A percentile compares a stretch with the other conserved stretches of the same genome.
These are phyloP conservation scores for Kodamaea hsintzibuensis DNA, from an alignment of 805 yeast species.

Conservation along the genomic window DNA sequence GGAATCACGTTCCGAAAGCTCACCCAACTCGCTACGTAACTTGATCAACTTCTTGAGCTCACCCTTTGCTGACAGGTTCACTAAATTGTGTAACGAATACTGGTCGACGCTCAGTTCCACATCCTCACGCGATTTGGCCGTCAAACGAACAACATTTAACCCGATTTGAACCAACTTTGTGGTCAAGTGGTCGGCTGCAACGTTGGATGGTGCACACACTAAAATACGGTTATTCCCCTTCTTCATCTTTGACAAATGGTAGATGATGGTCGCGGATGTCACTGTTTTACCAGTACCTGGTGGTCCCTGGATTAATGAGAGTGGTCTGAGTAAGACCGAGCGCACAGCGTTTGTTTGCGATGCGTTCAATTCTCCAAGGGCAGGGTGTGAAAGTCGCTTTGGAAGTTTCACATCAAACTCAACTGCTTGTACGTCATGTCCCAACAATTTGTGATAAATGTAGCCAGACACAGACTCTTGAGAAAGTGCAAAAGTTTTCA, in stretches of 20 bases:
- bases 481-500: constrained; percentile 68
- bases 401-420: constrained; percentile 67
- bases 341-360: constrained; percentile 82
- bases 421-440: constrained; percentile 69
- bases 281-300: constrained; percentile 94
- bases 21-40: constrained; percentile 67
- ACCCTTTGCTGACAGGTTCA: constrained; percentile 49
- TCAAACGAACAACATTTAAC: constrained; percentile 71
- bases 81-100: constrained; percentile 57
- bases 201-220: constrained; percentile 95
- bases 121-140: constrained; percentile 80
- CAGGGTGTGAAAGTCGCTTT: constrained; percentile 57
- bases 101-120: constrained; percentile 64
- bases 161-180: constrained; percentile 69
- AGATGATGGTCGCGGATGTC: constrained; percentile 84
- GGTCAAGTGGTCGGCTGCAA: constrained; percentile 91
- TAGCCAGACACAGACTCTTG: constrained; percentile 70
- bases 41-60: constrained; percentile 58
- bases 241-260: constrained; percentile 65
- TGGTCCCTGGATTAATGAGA: constrained; percentile 89
- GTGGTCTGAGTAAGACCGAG: constrained; percentile 65
- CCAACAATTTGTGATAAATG: constrained; percentile 75
- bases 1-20: constrained; percentile 57
- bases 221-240: constrained; percentile 46
- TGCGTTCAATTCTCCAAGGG: constrained; percentile 55